Conservation (phyloP, 1,139 yeast species). For the Entelexis sorbosivorans region DNA sequence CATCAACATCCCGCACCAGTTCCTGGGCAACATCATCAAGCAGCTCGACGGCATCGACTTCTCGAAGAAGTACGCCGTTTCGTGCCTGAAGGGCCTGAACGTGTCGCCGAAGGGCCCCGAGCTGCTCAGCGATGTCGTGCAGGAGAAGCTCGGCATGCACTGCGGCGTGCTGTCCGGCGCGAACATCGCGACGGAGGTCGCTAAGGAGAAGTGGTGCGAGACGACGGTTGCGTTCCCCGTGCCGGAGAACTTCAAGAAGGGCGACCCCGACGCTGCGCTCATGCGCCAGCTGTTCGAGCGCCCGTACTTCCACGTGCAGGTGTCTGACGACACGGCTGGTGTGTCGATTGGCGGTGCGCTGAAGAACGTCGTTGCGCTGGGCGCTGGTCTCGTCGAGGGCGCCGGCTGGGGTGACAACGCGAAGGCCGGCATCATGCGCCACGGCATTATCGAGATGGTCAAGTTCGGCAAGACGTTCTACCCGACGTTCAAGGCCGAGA, state of each 20-base stretch:
- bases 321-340: conserved; percentile 83
- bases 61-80: conserved; percentile 66
- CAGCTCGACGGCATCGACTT: conserved; percentile 67
- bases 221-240: conserved; percentile 81
- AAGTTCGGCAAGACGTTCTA: conserved; percentile 66
- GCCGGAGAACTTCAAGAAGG: conserved; percentile 49
- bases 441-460: conserved; percentile 80
- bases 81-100: conserved; percentile 87
- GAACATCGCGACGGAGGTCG: conserved; percentile 89
- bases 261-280: conserved; percentile 67
- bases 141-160: conserved; percentile 64
- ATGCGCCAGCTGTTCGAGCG: conserved; percentile 74
- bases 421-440: conserved; percentile 88
- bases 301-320: conserved; percentile 88
- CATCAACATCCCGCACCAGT: conserved; percentile 92
- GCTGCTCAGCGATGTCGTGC: conserved; percentile 62
- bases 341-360: conserved; percentile 91
- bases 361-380: conserved; percentile 84
- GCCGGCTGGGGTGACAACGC: conserved; percentile 98
- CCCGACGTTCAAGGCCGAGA: conserved; percentile 58
- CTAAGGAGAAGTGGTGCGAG: conserved; percentile 85
- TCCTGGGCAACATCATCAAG: conserved; percentile 57
- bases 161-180: conserved; percentile 96
- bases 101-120: conserved; percentile 71
- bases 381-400: conserved; percentile 93